Conservation (phyloP, 1,284 basidiomycete species). For the Trichosporon ovoides region DNA sequence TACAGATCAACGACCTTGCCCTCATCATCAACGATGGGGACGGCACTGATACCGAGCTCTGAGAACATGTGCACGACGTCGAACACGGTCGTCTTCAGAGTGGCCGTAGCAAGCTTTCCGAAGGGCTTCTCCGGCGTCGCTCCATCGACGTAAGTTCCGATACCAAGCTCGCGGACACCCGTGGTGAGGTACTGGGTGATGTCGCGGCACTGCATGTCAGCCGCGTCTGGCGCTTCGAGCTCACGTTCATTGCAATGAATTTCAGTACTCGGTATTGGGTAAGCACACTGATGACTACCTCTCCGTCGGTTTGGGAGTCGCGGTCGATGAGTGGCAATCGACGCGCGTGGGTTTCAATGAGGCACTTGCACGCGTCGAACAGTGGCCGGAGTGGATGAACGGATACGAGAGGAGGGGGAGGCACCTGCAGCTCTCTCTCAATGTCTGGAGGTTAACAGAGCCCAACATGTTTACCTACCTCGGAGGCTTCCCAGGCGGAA, state of each 20-base stretch:
- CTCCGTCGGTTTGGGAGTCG: conserved; percentile 88
- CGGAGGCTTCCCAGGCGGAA: conserved; percentile 82
- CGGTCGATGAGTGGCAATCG: conserved; percentile 88
- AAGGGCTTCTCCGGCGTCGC: conserved; percentile 57
- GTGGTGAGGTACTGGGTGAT: conserved; percentile 48
- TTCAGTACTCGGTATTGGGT: conserved; percentile 79
- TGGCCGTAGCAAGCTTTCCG: conserved; percentile 88
- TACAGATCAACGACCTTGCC: conserved; percentile 95
- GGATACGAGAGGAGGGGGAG: conserved; percentile 80
- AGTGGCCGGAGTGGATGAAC: conserved; percentile 85
- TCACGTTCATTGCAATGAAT: conserved; percentile 98
- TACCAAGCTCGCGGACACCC: conserved; percentile 75
- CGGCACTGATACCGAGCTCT: conserved; percentile 88
- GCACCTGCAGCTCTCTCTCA: conserved; percentile 86
- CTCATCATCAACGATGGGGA: conserved; percentile 89
- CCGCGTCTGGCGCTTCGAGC: conserved; percentile 50
- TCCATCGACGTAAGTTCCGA: conserved; percentile 77
- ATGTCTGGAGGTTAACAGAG: conserved; percentile 60
- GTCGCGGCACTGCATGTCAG: conserved; percentile 36
- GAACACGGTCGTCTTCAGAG: conserved; percentile 85
- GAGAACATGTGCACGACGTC: conserved; percentile 99
- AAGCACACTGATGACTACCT: conserved; percentile 93
- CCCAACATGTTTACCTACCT: conserved; percentile 55
- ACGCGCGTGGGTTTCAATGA: conserved; percentile 94
- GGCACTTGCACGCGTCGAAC: conserved; percentile 80